Conservation (phyloP, 805 yeast species). For the Starmerella sp. region DNA sequence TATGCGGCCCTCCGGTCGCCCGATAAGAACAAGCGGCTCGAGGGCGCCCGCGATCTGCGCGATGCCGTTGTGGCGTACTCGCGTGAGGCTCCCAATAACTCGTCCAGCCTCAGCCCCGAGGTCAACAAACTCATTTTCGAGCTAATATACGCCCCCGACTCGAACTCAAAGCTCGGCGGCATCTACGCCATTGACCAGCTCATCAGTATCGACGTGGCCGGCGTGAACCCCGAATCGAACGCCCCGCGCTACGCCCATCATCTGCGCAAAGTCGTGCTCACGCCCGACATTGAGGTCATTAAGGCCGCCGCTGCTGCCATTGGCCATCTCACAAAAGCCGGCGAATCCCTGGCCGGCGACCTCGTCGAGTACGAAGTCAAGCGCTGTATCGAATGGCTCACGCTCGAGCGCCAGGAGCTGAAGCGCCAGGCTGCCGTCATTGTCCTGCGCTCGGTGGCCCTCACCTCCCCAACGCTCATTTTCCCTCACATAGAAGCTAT, state of each 20-base stretch:
- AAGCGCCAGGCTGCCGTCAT: constrained; percentile 79
- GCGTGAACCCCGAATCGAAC: constrained; percentile 72
- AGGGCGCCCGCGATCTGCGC: constrained; percentile 60
- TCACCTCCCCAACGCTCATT: constrained; percentile 73
- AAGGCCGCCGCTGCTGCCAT: constrained; percentile 73
- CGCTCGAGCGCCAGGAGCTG: constrained; percentile 73
- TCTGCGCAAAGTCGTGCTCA: constrained; percentile 64
- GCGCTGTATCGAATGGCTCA: constrained; percentile 81
- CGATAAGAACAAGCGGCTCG: constrained; percentile 25
- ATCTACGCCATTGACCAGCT: constrained; percentile 81
- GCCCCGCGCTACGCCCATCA: constrained; percentile 88
- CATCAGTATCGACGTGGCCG: constrained; percentile 65
- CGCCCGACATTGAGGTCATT: constrained; percentile 77
- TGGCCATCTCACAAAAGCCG: constrained; percentile 81
- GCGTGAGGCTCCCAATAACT: constrained; percentile 73
- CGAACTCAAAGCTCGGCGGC: constrained; percentile 73
- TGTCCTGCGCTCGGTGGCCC: constrained; percentile 71
- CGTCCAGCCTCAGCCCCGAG: constrained; percentile 69
- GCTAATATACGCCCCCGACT: constrained; percentile 62
- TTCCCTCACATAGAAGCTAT: constrained; percentile 69
- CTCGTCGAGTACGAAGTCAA: constrained; percentile 88
- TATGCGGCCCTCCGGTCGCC: constrained; percentile 24
- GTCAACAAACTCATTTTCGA: constrained; percentile 82
- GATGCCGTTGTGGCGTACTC: constrained; percentile 60
- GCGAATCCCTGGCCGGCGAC: constrained; percentile 72